Percentiles rank a stretch among this genome's conserved stretches.
phyloP scores from a whole-genome alignment of 176 grass and related monocot species.

The Ensete ventricosum region DNA sequence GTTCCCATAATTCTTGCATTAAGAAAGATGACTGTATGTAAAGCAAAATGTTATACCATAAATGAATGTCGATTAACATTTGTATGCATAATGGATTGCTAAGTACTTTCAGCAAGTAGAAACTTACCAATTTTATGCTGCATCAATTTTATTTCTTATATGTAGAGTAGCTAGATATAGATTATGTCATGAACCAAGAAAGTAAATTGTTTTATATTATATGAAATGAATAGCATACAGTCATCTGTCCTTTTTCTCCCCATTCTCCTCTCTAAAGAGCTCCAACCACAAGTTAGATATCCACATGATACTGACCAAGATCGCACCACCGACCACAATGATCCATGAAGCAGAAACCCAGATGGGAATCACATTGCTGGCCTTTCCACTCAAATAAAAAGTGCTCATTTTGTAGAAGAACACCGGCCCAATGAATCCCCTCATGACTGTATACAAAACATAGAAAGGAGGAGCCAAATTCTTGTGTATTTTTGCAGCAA shows the following conservation, averaged over 20 bases:
- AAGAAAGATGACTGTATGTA: too few species aligned
- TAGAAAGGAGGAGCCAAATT: slow-evolving; percentile 70
- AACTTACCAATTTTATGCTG: not conserved
- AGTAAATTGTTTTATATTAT: not conserved
- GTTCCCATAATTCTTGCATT: too few species aligned
- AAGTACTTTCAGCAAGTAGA: not conserved
- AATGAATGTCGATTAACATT: too few species aligned
- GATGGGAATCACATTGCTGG: slow-evolving; percentile 55
- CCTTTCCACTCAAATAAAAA: slow-evolving; percentile 61
- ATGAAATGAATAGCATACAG: not conserved
- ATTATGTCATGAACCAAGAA: not conserved
- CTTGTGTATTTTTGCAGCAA: slow-evolving; percentile 42
- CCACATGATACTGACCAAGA: slow-evolving; percentile 79
- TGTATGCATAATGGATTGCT: too few species aligned
- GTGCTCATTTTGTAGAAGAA: slow-evolving; percentile 71
- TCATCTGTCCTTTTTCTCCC: slow-evolving; percentile 48
- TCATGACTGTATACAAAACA: slow-evolving; percentile 68
- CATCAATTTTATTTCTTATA: not conserved
- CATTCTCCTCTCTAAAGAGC: slow-evolving; percentile 42
- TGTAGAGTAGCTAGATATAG: not conserved
- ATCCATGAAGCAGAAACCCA: slow-evolving; percentile 89
- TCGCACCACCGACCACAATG: slow-evolving; percentile 58
- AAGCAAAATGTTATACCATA: too few species aligned
- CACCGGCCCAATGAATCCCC: slow-evolving; percentile 53
- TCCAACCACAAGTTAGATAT: slow-evolving; percentile 92